These are phyloP conservation scores for Elsinoe arachidis DNA, from an alignment of 2,329 filamentous ascomycete genomes.

Conservation along the genomic window DNA sequence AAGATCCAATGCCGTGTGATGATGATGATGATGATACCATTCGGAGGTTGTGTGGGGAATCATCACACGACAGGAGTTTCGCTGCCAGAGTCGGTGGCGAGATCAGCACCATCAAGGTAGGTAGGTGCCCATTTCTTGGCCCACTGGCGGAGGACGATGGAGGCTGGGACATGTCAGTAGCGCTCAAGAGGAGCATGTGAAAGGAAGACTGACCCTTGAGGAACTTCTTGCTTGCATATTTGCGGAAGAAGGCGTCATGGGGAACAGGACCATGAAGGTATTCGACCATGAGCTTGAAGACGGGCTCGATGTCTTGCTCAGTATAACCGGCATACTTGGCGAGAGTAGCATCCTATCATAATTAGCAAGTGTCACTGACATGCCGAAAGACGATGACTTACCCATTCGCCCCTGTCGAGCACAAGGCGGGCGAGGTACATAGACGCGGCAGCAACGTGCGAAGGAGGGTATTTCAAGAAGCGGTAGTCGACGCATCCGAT, in stretches of 20 bases:
- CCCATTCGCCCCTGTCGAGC: conserved; percentile 84
- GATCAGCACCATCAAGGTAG: conserved; percentile 24
- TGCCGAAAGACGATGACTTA: conserved; percentile 40
- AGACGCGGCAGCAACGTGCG: conserved; percentile 79
- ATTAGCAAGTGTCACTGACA: conserved; percentile 20
- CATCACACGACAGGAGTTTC: conserved; percentile 10
- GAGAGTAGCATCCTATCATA: conserved; percentile 65
- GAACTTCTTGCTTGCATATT: conserved; percentile 99
- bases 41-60: neutral
- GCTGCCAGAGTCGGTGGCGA: conserved; percentile 11
- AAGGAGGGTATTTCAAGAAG: conserved; percentile 83
- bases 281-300: conserved; percentile 91
- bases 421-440: conserved; percentile 94
- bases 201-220: conserved; percentile 67
- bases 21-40: neutral
- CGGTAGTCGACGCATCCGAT: conserved; percentile 92
- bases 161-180: conserved; percentile 49
- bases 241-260: conserved; percentile 98
- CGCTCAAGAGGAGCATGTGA: conserved; percentile 24
- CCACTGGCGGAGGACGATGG: conserved; percentile 86
- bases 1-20: neutral
- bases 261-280: conserved; percentile 84
- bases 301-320: conserved; percentile 85
- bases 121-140: conserved; percentile 52
- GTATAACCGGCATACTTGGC: conserved; percentile 87